Evolutionary conservation across 257 asterid species (phyloP).

Genomic region (Gynochthodes officinalis): DNA sequence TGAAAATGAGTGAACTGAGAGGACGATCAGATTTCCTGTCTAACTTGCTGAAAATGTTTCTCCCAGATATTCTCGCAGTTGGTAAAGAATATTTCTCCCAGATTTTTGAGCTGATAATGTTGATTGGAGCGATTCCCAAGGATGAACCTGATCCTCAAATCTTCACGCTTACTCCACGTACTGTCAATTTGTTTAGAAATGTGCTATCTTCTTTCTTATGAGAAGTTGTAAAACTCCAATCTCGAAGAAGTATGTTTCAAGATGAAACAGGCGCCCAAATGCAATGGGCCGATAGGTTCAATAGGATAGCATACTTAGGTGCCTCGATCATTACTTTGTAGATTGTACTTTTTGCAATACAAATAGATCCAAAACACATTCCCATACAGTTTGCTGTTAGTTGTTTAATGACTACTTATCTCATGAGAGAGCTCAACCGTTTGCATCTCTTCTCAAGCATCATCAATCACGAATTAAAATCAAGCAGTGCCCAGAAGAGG

Average conservation of each 20-base stretch:
- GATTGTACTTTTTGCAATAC: background rate
- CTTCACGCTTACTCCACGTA: too few relatives aligned
- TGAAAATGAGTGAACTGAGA: background rate
- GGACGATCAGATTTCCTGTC: background rate
- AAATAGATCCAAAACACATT: background rate
- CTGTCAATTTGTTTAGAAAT: background rate
- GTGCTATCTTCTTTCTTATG: background rate
- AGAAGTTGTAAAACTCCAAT: background rate
- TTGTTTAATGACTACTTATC: background rate
- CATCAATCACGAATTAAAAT: background rate
- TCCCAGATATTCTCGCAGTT: background rate
- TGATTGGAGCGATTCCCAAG: background rate
- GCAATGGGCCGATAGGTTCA: background rate
- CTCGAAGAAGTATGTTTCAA: too few relatives aligned
- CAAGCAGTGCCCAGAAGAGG: too few relatives aligned
- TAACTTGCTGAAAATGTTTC: background rate
- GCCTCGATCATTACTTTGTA: background rate
- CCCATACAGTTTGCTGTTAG: background rate
- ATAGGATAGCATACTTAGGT: background rate
- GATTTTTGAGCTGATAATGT: constrained; percentile 2
- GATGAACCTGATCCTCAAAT: background rate
- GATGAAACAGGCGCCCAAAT: background rate
- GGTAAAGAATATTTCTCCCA: background rate
- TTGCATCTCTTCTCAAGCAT: background rate
- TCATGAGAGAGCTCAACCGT: background rate